Evolutionary conservation across 257 asterid genomes (phyloP).

Genomic region (Primulina huaijiensis): DNA sequence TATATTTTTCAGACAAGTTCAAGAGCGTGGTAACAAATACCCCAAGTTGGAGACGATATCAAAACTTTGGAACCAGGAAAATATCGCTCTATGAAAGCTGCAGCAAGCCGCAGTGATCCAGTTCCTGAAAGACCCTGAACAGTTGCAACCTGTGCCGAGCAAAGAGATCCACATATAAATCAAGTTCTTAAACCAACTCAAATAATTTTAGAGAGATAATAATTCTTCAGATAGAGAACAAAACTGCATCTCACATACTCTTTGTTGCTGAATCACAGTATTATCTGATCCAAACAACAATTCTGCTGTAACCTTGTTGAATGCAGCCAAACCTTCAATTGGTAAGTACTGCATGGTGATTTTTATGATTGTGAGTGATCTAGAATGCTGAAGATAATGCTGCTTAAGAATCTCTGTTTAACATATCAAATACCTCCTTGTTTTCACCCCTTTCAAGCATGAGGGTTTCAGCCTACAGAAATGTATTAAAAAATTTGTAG

Average conservation of each 20-base stretch:
- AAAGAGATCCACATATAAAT: slow-evolving; percentile 25
- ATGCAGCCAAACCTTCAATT: slow-evolving; percentile 95
- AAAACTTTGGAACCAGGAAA: slow-evolving; percentile 83
- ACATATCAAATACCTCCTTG: slow-evolving; percentile 68
- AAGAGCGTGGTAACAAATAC: slow-evolving; percentile 36
- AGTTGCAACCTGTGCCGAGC: slow-evolving; percentile 68
- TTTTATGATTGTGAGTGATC: slow-evolving; percentile 28
- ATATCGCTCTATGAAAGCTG: slow-evolving; percentile 82
- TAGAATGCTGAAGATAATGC: slow-evolving; percentile 17
- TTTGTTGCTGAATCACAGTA: slow-evolving; percentile 67
- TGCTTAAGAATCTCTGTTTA: slow-evolving; percentile 11
- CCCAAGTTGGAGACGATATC: slow-evolving; percentile 98
- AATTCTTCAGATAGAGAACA: slow-evolving; percentile 19
- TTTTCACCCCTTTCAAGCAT: slow-evolving; percentile 88
- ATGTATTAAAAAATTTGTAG: slow-evolving; percentile 2
- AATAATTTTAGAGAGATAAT: slow-evolving; percentile 28
- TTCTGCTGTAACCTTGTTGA: slow-evolving; percentile 91
- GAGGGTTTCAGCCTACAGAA: slow-evolving; percentile 72
- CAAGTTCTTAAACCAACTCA: slow-evolving; percentile 1
- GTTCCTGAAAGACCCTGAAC: slow-evolving; percentile 99
- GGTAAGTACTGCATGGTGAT: slow-evolving; percentile 75
- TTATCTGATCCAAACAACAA: slow-evolving; percentile 78
- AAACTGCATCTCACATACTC: slow-evolving; percentile 44
- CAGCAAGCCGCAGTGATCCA: slow-evolving; percentile 95
- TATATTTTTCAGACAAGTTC: slow-evolving; percentile 16